Base-by-base conservation (phyloP, 148 eudicot species). In the Polygonum maritimum region DNA sequence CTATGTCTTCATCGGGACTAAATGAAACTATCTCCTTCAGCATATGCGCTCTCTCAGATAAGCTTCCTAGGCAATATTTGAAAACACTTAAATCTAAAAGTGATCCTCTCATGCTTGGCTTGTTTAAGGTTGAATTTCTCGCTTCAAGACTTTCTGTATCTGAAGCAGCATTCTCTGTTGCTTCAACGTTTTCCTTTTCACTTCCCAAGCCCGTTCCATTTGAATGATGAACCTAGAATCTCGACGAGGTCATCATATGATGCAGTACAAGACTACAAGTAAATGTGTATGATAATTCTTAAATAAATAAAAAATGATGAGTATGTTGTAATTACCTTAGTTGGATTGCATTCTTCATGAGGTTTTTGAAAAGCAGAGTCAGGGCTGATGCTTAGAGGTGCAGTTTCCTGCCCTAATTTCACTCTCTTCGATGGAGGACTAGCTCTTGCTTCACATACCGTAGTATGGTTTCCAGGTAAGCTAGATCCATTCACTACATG, bases 1-100 rank as follows among this genome's bases (percentile, higher is more conserved):
- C 74, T n/a, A 91, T 83, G 48, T 88, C 91, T 74, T 84, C 78
- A 77, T 84, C 87, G 16, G 88, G 83, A 80, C 81, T 86, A 77
- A 71, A 85, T 15, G 76, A 65, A 70, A 88, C 84, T 49, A 89
- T 80, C 81, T 91, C 98, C 89, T 92, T 92, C 49, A 96, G 88
- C 80, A 96, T 81, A 70, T 78, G 79, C 58, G 82, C 85, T 84
- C 87, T 92, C 82, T 96, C 99, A 65, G 86, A 87, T 69, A 86
- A 80, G 80, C 92, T 85, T 76, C 92, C 99, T 2, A 96, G 86
- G 86, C 97, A 95, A 81, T 92, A 95, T 81, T 87, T 92, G 81
- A 95, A 95, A 75, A 95, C 78, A 33, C 82, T 71, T 83, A 81
- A 26, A 82, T 96, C 99, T 63, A 97, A 85, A 76, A 87, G 79